Evolutionary conservation across 129 eudicot species (phyloP), one percentile per base, ranked within the genome.

Genomic region (Flaveria linearis): DNA sequence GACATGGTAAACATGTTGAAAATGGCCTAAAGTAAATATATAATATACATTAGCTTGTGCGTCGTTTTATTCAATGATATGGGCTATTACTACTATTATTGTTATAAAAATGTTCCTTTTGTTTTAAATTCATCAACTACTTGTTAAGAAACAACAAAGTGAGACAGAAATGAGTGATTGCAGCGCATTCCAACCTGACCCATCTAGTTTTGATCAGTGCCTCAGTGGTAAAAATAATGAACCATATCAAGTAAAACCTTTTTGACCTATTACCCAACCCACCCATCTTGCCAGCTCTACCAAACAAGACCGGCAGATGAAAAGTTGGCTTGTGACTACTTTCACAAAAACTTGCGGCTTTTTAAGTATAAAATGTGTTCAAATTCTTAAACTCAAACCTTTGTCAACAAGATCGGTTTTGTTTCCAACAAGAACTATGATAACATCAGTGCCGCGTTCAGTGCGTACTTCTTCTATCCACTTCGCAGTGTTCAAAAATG

Each of bases 341-440:
- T 33, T 64, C 22, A 64, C 25, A 53, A 53, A 17, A 66, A 28
- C 30, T 39, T 64, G 25, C 50, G 10, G 30, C 16, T 10, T 42
- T 67, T 13, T 5, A 45, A 28, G 68, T 53, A 25, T n/a, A 28
- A 61, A 26, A 58, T 49, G 11, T 9, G 17, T 65, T 80, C 70
- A 72, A 57, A 50, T 30, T 43, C 33, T 41, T 50, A 18, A 36
- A 58, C 15, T 55, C 85, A 22, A 49, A 92, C 98, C 98, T 92
- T 92, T 92, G 63, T 92, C 98, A 76, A 86, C 98, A 72, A 92
- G 91, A 80, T 92, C 98, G 26, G 98, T 92, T 89, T 92, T 92
- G 84, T 92, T 92, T 13, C 96, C 98, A 63, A 92, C 98, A 83
- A 92, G 98, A 63, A 90, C 98, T 71, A 92, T 86, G 71, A 92